Base-by-base conservation (phyloP, 768 basidiomycete genomes). In the Lenzites betulinus region DNA sequence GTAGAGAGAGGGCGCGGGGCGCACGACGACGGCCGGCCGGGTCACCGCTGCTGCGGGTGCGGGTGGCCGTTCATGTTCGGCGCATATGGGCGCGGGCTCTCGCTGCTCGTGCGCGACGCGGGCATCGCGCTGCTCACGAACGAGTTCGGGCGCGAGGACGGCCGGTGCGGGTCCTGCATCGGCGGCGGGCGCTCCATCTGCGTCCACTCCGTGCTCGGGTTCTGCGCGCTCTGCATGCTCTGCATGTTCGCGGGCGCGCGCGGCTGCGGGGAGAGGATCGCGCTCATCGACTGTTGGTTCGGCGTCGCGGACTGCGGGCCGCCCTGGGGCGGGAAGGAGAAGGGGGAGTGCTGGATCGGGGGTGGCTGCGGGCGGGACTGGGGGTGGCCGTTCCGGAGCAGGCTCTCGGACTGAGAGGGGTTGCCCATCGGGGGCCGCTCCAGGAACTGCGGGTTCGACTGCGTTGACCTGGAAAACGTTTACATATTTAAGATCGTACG, bases 401-500 rank as follows among this genome's bases (percentile, higher is more conserved):
- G 67, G 30, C 70, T 63, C 23, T 78, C 77, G 2, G 70, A 66
- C 18, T 77, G 76, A 30, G 79, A 72, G n/a, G 76, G 69, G 33
- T 75, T 66, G 28, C 70, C 74, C 30, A 79, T 67, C 28, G 74
- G 75, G 18, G 82, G 79, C 53, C 85, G 79, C 39, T 87, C 87
- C 3, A 61, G 48, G 55, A 6, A 75, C 64, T 54, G 75, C 64
- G 58, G 79, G 74, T 35, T 79, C 74, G 57, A 69, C 74, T 48
- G 78, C 66, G 62, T 62, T 11, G 60, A 54, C 60, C 69, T 54
- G 73, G 11, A 33, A 11, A 73, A 71, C 52, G 76, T 5, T 7
- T 35, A 63, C 6, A 64, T 52, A 30, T 30, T 23, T 36, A 22
- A 15, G 47, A 20, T 30, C 16, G 30, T 18, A 9, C 39, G 23